Percentiles rank a stretch among this genome's conserved stretches.
Evolutionary conservation across 176 grass and related monocot genomes (phyloP).

Genomic region (Neostapfia colusana): DNA sequence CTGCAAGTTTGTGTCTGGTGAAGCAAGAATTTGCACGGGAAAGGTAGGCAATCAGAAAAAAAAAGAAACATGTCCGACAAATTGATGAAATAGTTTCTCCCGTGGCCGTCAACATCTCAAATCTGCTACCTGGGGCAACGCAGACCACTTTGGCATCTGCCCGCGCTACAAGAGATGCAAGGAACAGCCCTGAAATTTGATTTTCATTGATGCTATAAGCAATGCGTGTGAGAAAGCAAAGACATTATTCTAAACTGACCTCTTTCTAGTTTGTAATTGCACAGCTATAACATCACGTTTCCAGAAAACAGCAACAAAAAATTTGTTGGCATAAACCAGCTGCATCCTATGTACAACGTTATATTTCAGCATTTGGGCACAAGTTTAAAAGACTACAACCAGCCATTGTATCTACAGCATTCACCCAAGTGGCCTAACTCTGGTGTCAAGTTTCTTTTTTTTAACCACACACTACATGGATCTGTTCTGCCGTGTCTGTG

Average conservation of each 20-base stretch:
- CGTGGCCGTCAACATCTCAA: neutral
- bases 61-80: neutral
- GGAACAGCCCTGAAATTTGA: neutral
- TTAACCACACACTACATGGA: neutral
- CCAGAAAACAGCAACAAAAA: neutral
- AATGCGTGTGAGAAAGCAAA: neutral
- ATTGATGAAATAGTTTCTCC: neutral
- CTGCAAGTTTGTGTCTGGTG: neutral
- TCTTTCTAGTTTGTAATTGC: neutral
- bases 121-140: neutral
- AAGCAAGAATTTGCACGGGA: too few species aligned
- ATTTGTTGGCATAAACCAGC: neutral
- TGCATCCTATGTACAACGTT: neutral
- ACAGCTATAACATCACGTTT: neutral
- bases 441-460: neutral
- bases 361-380: neutral
- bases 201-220: too few species aligned
- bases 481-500: neutral
- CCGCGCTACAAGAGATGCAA: neutral
- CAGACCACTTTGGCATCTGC: neutral
- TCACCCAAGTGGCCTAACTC: neutral
- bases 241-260: neutral
- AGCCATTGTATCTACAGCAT: neutral
- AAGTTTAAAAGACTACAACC: neutral
- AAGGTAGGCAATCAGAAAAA: neutral